Evolutionary conservation across 306 rosid genomes (phyloP).

Genomic region (Biancaea sappan): DNA sequence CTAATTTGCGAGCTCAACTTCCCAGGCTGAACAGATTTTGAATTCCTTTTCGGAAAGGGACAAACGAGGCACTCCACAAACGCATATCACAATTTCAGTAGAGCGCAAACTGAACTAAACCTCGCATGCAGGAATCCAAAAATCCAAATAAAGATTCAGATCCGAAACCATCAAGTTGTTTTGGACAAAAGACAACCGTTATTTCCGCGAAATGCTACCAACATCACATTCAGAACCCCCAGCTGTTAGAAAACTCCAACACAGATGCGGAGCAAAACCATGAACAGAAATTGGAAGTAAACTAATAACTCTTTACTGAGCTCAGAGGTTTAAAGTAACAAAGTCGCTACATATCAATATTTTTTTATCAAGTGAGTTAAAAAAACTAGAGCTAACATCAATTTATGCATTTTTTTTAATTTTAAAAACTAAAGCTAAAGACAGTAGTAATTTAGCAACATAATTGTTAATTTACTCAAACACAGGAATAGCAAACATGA

Average conservation of each 20-base stretch:
- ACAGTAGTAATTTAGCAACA: too few relatives aligned
- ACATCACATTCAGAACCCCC: not conserved
- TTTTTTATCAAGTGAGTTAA: too few relatives aligned
- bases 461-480: too few relatives aligned
- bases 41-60: not conserved
- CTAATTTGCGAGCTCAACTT: conserved; percentile 5
- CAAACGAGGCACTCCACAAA: not conserved
- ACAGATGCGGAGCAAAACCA: not conserved
- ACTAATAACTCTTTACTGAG: too few relatives aligned
- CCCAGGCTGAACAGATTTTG: conserved; percentile 2
- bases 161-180: not conserved
- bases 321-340: too few relatives aligned
- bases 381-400: too few relatives aligned
- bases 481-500: not conserved
- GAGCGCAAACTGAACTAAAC: not conserved
- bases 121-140: not conserved
- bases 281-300: not conserved
- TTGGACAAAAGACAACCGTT: not conserved
- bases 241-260: not conserved
- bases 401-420: too few relatives aligned
- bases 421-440: too few relatives aligned
- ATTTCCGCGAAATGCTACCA: not conserved
- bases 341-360: too few relatives aligned
- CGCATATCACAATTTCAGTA: not conserved
- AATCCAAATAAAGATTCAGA: not conserved